These are phyloP conservation scores for Odontarrhena argentea DNA, from an alignment of 345 rosid genomes.

Conservation along the genomic window DNA sequence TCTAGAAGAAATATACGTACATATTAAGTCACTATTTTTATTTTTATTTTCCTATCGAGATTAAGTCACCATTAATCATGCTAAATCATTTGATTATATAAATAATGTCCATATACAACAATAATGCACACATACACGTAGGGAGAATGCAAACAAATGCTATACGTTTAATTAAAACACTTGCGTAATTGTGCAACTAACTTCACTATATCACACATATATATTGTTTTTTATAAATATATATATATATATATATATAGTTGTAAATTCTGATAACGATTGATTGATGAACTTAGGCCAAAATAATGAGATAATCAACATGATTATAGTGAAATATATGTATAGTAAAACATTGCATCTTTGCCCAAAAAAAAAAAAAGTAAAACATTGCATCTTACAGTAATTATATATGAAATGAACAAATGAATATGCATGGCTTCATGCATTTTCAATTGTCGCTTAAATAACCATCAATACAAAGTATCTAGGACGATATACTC, in stretches of 20 bases:
- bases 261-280: not conserved
- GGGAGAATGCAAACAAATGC: slow-evolving; percentile 31
- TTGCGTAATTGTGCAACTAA: slow-evolving; percentile 34
- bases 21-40: slow-evolving; percentile 33
- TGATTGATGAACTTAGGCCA: too few relatives aligned
- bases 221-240: not conserved
- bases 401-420: too few relatives aligned
- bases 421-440: too few relatives aligned
- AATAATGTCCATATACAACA: slow-evolving; percentile 11
- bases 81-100: slow-evolving; percentile 24
- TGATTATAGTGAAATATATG: too few relatives aligned
- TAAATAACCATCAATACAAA: too few relatives aligned
- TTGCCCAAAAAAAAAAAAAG: too few relatives aligned
- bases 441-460: too few relatives aligned
- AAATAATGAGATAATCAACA: too few relatives aligned
- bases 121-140: slow-evolving; percentile 33
- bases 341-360: too few relatives aligned
- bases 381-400: too few relatives aligned
- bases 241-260: not conserved
- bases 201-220: not conserved
- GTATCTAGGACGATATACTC: too few relatives aligned
- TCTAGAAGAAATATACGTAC: slow-evolving; percentile 35
- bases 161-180: slow-evolving; percentile 23
- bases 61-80: slow-evolving; percentile 41
- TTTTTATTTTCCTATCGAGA: not conserved